Percentiles rank a stretch among this genome's conserved stretches.
These are phyloP conservation scores for Leptodontidium sp. DNA, from an alignment of 2,329 filamentous ascomycete genomes.

Conservation along the genomic window DNA sequence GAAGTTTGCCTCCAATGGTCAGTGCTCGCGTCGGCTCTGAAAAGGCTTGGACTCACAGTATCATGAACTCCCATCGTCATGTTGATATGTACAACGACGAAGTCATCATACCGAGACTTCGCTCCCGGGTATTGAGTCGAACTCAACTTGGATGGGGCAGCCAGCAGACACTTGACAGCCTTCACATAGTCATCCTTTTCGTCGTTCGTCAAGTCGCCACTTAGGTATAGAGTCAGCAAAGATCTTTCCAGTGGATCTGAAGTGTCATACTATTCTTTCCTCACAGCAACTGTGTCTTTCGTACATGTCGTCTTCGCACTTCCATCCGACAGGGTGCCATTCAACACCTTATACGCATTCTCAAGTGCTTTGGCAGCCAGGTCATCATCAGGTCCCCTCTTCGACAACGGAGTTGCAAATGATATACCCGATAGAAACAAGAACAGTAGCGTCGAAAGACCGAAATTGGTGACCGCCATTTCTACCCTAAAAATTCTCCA, in stretches of 20 bases:
- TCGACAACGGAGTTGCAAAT: background rate
- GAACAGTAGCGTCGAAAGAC: background rate
- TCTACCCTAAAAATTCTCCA: background rate
- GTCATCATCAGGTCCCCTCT: conserved; percentile 28
- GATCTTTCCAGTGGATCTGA: conserved; percentile 17
- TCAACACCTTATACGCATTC: conserved; percentile 33
- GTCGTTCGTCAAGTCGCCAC: conserved; percentile 24
- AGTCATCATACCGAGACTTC: conserved; percentile 51
- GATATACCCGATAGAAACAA: background rate
- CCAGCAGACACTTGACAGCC: conserved; percentile 31
- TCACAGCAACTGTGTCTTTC: conserved; percentile 8
- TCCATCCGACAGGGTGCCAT: conserved; percentile 32
- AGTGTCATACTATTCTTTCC: conserved; percentile 18
- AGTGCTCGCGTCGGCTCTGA: background rate
- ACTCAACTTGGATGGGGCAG: conserved; percentile 45
- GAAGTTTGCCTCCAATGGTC: conserved; percentile 43
- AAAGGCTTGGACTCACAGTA: conserved; percentile 34
- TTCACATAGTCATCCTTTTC: conserved; percentile 31
- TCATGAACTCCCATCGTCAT: conserved; percentile 48
- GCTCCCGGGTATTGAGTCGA: conserved; percentile 46
- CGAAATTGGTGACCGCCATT: background rate
- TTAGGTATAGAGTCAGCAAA: background rate
- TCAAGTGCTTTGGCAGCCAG: conserved; percentile 30
- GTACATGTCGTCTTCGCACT: conserved; percentile 25
- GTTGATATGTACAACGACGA: conserved; percentile 50